Evolutionary conservation across 2,329 filamentous ascomycete species (phyloP), one percentile per base, ranked within the genome.

Genomic region (Neofusicoccum parvum): DNA sequence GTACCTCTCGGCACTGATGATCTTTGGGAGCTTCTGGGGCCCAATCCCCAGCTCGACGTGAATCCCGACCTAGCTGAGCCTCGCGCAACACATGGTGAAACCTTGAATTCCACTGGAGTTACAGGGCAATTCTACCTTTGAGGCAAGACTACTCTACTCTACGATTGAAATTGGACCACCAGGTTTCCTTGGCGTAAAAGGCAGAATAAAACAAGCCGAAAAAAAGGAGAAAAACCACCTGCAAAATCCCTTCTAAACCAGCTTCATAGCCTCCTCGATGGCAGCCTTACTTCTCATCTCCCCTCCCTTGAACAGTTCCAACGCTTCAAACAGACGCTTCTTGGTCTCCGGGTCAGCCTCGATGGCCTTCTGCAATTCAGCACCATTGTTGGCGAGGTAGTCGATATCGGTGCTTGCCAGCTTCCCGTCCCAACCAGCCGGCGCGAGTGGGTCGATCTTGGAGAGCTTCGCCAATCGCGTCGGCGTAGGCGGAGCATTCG

Each of bases 361-460:
- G 60, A 82, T 80, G 5, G 81, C 79, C 62, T 77, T 77, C 11
- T 81, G 75, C 23, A 85, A 73, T 65, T 74, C 76, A 36, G 69
- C 76, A 4, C 82, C 82, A 6, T 76, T 75, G 58, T 84, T 75
- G 5, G 79, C 79, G 14, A 85, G 78, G 66, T 83, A 85, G 68
- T 85, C 81, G 1, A 81, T 72, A 20, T 79, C 74, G 1, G 77
- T 80, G 34, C 73, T 73, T 0, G 78, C 78, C 14, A 80, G 67
- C 65, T 77, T 78, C 39, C 78, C 79, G 46, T 82, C 77, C 75
- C 75, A 80, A 17, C 72, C 70, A 3, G 76, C 68, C 2, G 71
- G 74, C 0, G 73, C 75, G 36, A 84, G 73, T 0, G 80, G 79
- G 67, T 84, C 81, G 12, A 75, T 73, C 14, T 67, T 71, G 0